phyloP scores from a whole-genome alignment of 345 rosid species.

The Luvunga scandens region DNA sequence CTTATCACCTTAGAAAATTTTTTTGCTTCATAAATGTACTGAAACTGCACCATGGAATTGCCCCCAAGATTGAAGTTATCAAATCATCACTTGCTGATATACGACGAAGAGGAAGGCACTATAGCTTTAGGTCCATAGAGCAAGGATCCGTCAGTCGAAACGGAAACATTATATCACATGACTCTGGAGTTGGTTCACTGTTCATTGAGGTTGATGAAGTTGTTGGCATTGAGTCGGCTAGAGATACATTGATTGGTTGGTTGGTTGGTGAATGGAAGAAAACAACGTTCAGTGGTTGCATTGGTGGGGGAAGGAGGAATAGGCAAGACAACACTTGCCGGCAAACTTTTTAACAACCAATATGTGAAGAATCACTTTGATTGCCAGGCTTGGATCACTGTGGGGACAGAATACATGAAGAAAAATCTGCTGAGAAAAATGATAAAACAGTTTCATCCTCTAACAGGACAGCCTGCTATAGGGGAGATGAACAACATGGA shows the following conservation, averaged over 20 bases:
- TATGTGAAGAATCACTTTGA: not conserved
- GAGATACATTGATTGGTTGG: not conserved
- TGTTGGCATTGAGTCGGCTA: conserved; percentile 12
- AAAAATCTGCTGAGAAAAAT: no score
- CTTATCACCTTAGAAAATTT: no score
- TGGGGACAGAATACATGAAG: no score
- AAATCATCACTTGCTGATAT: no score
- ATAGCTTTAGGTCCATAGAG: not conserved
- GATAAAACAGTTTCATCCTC: no score
- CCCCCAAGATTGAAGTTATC: no score
- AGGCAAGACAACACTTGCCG: conserved; percentile 22
- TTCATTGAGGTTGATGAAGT: conserved; percentile 14
- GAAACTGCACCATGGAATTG: no score
- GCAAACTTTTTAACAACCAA: conserved; percentile 2
- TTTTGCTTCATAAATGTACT: no score
- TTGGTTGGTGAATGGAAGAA: not conserved
- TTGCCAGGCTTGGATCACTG: conserved; percentile 16
- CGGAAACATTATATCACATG: not conserved
- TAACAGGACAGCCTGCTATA: no score
- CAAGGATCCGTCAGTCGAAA: not conserved
- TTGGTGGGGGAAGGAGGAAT: conserved; percentile 12
- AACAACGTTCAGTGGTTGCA: no score
- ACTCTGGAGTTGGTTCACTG: conserved; percentile 11
- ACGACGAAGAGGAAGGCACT: not conserved
- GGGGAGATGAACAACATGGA: no score